A percentile compares a stretch with the other conserved stretches of the same genome.
phyloP scores from a whole-genome alignment of 148 eudicot species.

The Rhododendron mucronatum region DNA sequence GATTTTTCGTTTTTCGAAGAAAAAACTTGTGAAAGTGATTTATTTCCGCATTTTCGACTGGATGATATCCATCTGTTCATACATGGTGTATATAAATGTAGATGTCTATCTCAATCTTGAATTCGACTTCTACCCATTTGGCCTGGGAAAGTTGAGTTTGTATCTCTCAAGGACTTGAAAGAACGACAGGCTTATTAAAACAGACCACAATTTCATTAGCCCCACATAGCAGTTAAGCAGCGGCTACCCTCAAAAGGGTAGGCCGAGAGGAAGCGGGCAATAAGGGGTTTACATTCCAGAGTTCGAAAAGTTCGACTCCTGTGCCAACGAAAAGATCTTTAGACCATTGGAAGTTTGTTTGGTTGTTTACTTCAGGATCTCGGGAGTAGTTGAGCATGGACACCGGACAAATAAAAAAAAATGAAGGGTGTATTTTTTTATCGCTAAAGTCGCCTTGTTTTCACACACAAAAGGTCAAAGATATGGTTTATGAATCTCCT shows the following conservation, averaged over 20 bases:
- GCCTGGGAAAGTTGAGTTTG: neutral
- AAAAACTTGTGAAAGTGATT: neutral
- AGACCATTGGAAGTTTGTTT: neutral
- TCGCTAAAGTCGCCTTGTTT: neutral
- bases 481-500: neutral
- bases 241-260: neutral
- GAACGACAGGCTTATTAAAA: neutral
- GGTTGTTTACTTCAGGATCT: neutral
- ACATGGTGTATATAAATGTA: neutral
- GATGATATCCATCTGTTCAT: too few species aligned
- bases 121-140: neutral
- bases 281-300: neutral
- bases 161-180: neutral
- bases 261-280: neutral
- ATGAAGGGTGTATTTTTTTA: neutral
- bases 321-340: neutral
- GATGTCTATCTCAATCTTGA: neutral
- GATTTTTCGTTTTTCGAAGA: neutral
- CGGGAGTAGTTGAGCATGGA: neutral
- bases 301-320: neutral
- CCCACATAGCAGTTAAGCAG: neutral
- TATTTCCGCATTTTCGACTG: neutral
- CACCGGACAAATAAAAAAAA: neutral
- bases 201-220: neutral
- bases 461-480: neutral